Evolutionary conservation across 305 asterid genomes (phyloP), one percentile per base, ranked within the genome.

Genomic region (Andrographis paniculata): DNA sequence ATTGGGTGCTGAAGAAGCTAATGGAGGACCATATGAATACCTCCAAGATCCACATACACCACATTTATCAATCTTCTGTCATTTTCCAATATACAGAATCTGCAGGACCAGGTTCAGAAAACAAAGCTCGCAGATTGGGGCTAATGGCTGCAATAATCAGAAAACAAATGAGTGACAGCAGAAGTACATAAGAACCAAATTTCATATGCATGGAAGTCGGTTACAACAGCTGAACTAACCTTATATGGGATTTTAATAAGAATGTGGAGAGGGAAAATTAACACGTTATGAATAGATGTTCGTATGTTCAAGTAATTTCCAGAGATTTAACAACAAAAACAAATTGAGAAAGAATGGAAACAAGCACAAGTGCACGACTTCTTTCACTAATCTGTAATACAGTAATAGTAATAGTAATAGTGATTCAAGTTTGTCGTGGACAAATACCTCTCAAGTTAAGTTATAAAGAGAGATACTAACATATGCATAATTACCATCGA

Each of bases 41-140:
- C 88, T 80, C 94, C 94, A 82, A 16, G 89, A 65, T 50, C 68
- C 93, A 59, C 95, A 89, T 19, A 68, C 86, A 12, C 57, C 55
- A 59, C 98, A 89, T 61, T 71, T 76, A 35, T 80, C 95, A 56
- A 56, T 54, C 70, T 67, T 65, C 58, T 60, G 52, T 63, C 68
- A 56, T 89, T 89, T 60, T 82, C 91, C 55, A 69, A 68, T 3
- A 94, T 85, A 49, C 94, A 89, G 62, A 82, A 69, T 65, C 61
- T 78, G 69, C 98, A 89, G 23, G 86, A 68, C 98, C 98, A 89
- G 17, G 49, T 27, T 19, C 45, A 49, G 18, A 41, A 48, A 57
- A 69, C 98, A 80, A 16, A 82, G 65, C 71, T 79, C 78, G 28
- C 98, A 89, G 45, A 80, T 48, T 55, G 91, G 91, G 59, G 94